Conservation (phyloP, 1,284 basidiomycete genomes). For the Austroboletus rostrupii region DNA sequence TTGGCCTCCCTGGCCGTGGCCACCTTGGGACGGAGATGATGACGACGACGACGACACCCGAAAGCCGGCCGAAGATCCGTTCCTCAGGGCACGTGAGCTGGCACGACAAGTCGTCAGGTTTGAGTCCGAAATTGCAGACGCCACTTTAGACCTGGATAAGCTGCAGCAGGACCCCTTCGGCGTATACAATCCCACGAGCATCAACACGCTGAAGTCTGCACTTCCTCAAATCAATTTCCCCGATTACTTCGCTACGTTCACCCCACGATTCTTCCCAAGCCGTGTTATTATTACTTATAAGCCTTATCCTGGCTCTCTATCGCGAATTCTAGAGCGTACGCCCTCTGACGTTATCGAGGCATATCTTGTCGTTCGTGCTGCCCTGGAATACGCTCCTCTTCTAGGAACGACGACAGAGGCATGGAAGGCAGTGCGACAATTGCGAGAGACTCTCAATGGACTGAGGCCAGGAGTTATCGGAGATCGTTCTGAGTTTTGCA, state of each 20-base stretch:
- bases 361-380: slow-evolving; percentile 77
- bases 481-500: slow-evolving; percentile 78
- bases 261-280: slow-evolving; percentile 73
- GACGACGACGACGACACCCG: slow-evolving; percentile 47
- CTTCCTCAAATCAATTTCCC: slow-evolving; percentile 80
- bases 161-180: slow-evolving; percentile 76
- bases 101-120: slow-evolving; percentile 77
- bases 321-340: slow-evolving; percentile 68
- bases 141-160: slow-evolving; percentile 76
- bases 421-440: slow-evolving; percentile 67
- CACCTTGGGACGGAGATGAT: slow-evolving; percentile 67
- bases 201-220: slow-evolving; percentile 67
- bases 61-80: slow-evolving; percentile 32
- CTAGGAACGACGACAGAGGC: slow-evolving; percentile 73
- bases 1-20: slow-evolving; percentile 88
- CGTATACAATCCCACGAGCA: slow-evolving; percentile 83
- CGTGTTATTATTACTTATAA: slow-evolving; percentile 82
- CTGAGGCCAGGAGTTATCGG: slow-evolving; percentile 85
- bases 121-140: slow-evolving; percentile 77
- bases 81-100: slow-evolving; percentile 54
- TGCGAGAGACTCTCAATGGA: slow-evolving; percentile 74
- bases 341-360: slow-evolving; percentile 75
- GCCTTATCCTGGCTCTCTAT: slow-evolving; percentile 70
- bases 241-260: slow-evolving; percentile 81
- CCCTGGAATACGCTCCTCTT: slow-evolving; percentile 61